Conservation (phyloP, 495 filamentous ascomycete genomes). For the Tricharina praecox region DNA sequence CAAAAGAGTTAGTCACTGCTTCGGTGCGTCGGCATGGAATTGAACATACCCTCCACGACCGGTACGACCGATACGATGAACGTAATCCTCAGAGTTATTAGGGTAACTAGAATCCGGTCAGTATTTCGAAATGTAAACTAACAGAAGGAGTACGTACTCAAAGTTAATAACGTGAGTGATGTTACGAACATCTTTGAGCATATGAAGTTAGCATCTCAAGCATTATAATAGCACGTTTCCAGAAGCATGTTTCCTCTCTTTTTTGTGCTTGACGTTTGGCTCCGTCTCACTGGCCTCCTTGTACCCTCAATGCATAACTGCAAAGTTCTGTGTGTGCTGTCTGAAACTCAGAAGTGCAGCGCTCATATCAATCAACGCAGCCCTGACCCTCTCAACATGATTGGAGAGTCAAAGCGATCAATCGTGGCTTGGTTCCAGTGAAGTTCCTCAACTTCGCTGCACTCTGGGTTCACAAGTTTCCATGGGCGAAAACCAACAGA, state of each 20-base stretch:
- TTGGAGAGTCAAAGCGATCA: conserved; percentile 3
- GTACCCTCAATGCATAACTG: conserved; percentile 25
- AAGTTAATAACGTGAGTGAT: conserved; percentile 99
- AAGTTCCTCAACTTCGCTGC: conserved; percentile 24
- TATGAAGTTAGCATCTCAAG: conserved; percentile 58
- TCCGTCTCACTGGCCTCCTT: conserved; percentile 28
- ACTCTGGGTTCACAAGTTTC: conserved; percentile 28
- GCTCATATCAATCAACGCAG: conserved; percentile 22
- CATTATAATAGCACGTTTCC: conserved; percentile 20
- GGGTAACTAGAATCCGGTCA: conserved; percentile 32
- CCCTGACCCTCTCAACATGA: conserved; percentile 14
- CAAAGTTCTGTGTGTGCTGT: conserved; percentile 27
- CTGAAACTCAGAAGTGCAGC: conserved; percentile 28
- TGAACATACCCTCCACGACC: conserved; percentile 61
- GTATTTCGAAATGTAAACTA: background rate
- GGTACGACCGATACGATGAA: conserved; percentile 96
- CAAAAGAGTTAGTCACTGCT: conserved; percentile 8
- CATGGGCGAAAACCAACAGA: conserved; percentile 28
- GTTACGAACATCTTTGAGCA: conserved; percentile 87
- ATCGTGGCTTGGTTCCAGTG: conserved; percentile 6
- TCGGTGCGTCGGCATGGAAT: no score
- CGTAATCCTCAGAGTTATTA: conserved; percentile 99
- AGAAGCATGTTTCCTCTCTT: conserved; percentile 15
- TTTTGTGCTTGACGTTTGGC: conserved; percentile 23
- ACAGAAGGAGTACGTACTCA: conserved; percentile 36